A percentile compares a stretch with the other conserved stretches of the same genome.
These are phyloP conservation scores for Phyllosticta citriasiana DNA, from an alignment of 2,329 filamentous ascomycete genomes.

Conservation along the genomic window DNA sequence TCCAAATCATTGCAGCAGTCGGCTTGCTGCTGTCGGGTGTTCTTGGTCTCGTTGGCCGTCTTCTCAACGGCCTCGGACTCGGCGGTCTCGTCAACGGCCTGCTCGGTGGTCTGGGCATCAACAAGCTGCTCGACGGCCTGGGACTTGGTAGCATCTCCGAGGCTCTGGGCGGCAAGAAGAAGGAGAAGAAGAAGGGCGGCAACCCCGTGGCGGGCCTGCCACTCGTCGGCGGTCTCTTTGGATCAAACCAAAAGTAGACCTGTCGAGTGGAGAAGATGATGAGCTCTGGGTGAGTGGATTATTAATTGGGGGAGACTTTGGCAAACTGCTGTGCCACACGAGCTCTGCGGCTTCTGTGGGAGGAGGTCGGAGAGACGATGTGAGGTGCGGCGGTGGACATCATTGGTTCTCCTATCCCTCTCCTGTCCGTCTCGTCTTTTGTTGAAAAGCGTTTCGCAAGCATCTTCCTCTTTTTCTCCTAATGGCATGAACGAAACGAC, in stretches of 20 bases:
- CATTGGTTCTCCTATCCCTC: neutral
- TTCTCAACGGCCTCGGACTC: conserved; percentile 72
- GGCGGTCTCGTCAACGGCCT: conserved; percentile 72
- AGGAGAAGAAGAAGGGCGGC: conserved; percentile 41
- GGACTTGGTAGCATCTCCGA: conserved; percentile 49
- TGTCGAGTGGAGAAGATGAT: neutral
- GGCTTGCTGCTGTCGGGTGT: conserved; percentile 76
- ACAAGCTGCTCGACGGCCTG: conserved; percentile 63
- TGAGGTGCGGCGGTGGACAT: neutral
- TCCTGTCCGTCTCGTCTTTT: neutral
- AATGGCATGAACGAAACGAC: neutral
- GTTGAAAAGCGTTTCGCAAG: neutral
- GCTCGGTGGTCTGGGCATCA: conserved; percentile 65
- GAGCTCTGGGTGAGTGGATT: neutral
- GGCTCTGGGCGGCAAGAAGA: conserved; percentile 44
- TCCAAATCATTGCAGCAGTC: conserved; percentile 87
- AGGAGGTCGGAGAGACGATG: neutral
- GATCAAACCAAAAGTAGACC: conserved; percentile 26
- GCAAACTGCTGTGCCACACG: neutral
- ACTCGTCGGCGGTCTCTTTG: conserved; percentile 39
- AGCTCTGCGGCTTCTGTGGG: conserved; percentile 4
- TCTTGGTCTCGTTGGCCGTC: conserved; percentile 69
- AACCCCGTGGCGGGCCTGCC: conserved; percentile 30
- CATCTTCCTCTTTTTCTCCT: neutral
- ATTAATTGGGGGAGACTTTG: neutral